Evolutionary conservation across 2,329 filamentous ascomycete genomes (phyloP), one percentile per base, ranked within the genome.

Genomic region (Alternaria ethzedia): DNA sequence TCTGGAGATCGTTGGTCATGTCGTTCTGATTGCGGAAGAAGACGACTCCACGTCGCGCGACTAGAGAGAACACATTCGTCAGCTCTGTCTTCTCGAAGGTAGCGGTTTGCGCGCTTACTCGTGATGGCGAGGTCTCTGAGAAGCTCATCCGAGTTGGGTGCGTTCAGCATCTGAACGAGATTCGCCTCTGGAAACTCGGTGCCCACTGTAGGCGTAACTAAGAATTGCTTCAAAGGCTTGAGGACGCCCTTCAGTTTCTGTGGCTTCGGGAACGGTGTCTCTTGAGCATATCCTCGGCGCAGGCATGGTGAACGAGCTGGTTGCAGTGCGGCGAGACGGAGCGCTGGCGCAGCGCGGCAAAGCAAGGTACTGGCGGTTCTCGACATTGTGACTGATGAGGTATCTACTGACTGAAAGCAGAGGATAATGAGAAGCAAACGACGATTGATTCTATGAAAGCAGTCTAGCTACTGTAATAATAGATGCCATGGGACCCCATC

Each of bases 141-240:
- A 12, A 60, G 23, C 28, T 60, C 58, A 56, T 60, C 51, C 11
- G 51, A 55, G 17, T 56, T 60, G 21, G 58, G 51, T 20, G 58
- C 58, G 13, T 60, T 56, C 9, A 56, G 43, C 58, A 60, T 56
- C 11, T 56, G 20, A 49, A 60, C 58, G 12, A 60, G 51, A 25
- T 60, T 60, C 12, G 51, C 58, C 23, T 60, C 58, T 28, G 58
- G 58, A 10, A 60, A 60, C 41, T 60, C 51, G 6, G 58, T 60
- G n/a, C 58, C 51, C 50, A 60, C 58, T 49, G 58, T 60, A 23
- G 58, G 51, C n/a, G 58, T 60, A 9, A 60, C 50, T 23, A 49
- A 47, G 44, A 56, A 60, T 11, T 60, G 51, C 30, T 60, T 60
- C 9, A 60, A n/a, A 32, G 58, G 50, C 28, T 56, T 55, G 23